A percentile compares a stretch with the other conserved stretches of the same genome.
Evolutionary conservation across 2,329 filamentous ascomycete genomes (phyloP).

Genomic region (Xylariaceae sp.): DNA sequence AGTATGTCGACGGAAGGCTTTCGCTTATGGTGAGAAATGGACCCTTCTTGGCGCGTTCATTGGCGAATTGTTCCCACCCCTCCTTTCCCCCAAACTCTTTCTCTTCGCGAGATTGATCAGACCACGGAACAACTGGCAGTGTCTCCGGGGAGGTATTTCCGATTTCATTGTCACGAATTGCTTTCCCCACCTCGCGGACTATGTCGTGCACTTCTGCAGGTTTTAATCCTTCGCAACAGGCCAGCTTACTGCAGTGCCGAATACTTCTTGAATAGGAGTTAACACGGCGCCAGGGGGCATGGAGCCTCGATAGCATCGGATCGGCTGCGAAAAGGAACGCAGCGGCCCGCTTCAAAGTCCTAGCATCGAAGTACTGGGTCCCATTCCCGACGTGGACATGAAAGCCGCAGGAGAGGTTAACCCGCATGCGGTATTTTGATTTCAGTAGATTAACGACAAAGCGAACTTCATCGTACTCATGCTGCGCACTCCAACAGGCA

Average conservation of each 20-base stretch:
- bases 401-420: constrained; percentile 35
- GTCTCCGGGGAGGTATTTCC: not conserved
- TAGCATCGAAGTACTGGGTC: constrained; percentile 28
- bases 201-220: not conserved
- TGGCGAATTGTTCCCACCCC: constrained; percentile 12
- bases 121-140: constrained; percentile 15
- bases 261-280: constrained; percentile 15
- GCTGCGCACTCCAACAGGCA: constrained; percentile 31
- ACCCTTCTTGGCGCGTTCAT: constrained; percentile 10
- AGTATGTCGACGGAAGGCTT: not conserved
- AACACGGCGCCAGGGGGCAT: constrained; percentile 33
- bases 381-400: constrained; percentile 40
- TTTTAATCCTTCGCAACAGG: not conserved
- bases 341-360: constrained; percentile 30
- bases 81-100: constrained; percentile 8
- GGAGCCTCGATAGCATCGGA: constrained; percentile 35
- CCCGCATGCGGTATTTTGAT: constrained; percentile 30
- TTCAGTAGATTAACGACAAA: constrained; percentile 35
- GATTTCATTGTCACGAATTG: not conserved
- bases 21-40: constrained; percentile 5
- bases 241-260: constrained; percentile 18
- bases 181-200: not conserved
- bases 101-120: constrained; percentile 20
- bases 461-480: constrained; percentile 29
- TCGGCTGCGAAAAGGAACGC: constrained; percentile 37